Evolutionary conservation across 257 asterid genomes (phyloP), one percentile per base, ranked within the genome.

Genomic region (Apocynum venetum): DNA sequence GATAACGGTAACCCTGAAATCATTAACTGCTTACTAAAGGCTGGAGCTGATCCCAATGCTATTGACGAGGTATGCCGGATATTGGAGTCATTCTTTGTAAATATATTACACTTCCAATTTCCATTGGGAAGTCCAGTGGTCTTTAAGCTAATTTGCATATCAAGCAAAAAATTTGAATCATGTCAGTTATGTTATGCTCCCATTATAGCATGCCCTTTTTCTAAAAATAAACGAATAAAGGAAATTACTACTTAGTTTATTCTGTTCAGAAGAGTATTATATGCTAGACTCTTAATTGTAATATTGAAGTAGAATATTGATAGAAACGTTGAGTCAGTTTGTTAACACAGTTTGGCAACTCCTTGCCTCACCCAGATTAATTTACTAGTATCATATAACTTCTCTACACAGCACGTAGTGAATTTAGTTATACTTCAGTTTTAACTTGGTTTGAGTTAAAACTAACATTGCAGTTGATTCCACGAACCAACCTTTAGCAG

Each of bases 11-110:
- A 85, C 86, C 85, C 83, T 15, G 97, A 91, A 84, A 86, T 96
- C 63, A 84, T 96, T 69, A 86, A 87, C 56, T 88, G 93, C 85
- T 91, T 96, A 80, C 77, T 96, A 73, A 87, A 90, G 84, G 97
- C 94, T 79, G 99, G 98, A 82, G 99, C 96, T 78, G 87, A 93
- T 86, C 95, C 99, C 79, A 83, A 93, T 86, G 91, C 86, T 14
- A 48, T 55, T 1, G 98, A 96, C 78, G 97, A 91, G 93, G 99
- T 93, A 68, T 41, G 72, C 17, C 17, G 51, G 87, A 80, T 48
- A 38, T 69, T 69, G 52, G 31, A 25, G 31, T 25, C 31, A 25
- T 25, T 25, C 31, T 15, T 1, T n/a, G 3, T 19, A 47, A 20
- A 44, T 70, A 36, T 25, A 19, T 46, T 7, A 44, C 36, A 25